These are phyloP conservation scores for Colletotrichum plurivorum DNA, from an alignment of 2,329 filamentous ascomycete genomes.

Conservation along the genomic window DNA sequence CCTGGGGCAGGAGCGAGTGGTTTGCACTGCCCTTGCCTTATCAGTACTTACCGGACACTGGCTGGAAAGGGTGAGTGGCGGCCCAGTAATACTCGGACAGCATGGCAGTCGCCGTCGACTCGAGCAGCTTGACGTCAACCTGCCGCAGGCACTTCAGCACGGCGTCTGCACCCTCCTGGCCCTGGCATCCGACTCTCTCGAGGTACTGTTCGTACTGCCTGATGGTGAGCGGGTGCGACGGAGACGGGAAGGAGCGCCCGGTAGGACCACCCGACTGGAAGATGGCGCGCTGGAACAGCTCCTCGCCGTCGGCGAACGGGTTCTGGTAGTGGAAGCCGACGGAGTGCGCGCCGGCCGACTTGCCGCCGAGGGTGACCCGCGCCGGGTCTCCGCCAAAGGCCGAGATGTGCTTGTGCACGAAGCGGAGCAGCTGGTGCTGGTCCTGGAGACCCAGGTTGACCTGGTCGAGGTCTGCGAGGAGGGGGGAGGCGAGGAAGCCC, in stretches of 20 bases:
- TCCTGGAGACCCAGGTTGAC: conserved; percentile 69
- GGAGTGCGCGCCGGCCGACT: conserved; percentile 64
- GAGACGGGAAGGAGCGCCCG: conserved; percentile 53
- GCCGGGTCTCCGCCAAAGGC: conserved; percentile 67
- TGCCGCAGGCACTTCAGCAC: conserved; percentile 56
- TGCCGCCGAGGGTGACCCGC: conserved; percentile 68
- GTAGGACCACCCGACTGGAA: conserved; percentile 56
- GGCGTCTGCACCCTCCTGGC: conserved; percentile 45
- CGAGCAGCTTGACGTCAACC: conserved; percentile 53
- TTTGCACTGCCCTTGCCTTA: neutral
- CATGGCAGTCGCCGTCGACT: conserved; percentile 12
- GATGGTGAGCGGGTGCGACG: conserved; percentile 50
- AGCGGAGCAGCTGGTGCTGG: conserved; percentile 65
- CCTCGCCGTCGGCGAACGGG: conserved; percentile 48
- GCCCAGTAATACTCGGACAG: conserved; percentile 21
- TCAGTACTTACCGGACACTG: conserved; percentile 8
- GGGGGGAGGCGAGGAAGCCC: conserved; percentile 59
- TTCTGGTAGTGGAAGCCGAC: conserved; percentile 56
- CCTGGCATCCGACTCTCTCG: conserved; percentile 47
- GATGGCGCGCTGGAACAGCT: conserved; percentile 52
- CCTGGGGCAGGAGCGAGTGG: too few species aligned
- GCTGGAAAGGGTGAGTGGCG: conserved; percentile 27
- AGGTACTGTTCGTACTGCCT: conserved; percentile 50
- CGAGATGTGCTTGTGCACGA: conserved; percentile 66
- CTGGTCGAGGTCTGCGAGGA: conserved; percentile 52